phyloP scores from a whole-genome alignment of 495 filamentous ascomycete genomes.

The Neurospora sp. region DNA sequence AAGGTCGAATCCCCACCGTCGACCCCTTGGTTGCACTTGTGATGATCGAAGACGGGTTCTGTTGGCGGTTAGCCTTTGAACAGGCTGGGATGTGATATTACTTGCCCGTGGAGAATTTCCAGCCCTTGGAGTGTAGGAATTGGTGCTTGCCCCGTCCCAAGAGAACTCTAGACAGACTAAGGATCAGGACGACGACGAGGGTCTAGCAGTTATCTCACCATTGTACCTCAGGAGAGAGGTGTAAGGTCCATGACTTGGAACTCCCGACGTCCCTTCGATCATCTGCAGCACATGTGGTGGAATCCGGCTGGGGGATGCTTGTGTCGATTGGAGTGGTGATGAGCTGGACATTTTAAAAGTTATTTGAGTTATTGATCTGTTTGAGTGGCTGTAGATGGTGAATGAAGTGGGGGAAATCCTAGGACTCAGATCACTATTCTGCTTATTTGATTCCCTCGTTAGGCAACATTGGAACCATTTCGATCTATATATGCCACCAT shows the following conservation, averaged over 20 bases:
- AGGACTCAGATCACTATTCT: background rate
- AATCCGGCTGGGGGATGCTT: background rate
- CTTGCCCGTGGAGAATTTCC: background rate
- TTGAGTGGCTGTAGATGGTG: background rate
- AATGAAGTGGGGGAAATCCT: background rate
- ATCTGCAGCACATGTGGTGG: background rate
- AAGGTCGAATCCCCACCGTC: background rate
- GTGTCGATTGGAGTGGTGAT: background rate
- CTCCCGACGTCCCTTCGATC: background rate
- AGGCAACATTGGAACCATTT: rapidly evolving
- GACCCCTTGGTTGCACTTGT: background rate
- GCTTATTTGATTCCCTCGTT: background rate
- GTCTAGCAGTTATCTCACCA: background rate
- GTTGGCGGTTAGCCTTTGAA: background rate
- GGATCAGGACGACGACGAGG: background rate
- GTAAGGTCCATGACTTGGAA: background rate
- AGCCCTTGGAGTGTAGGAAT: background rate
- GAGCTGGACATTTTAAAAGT: background rate
- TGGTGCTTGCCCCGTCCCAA: background rate
- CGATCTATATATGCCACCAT: background rate
- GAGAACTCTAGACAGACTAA: background rate
- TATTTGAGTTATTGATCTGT: background rate
- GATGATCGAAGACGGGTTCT: background rate
- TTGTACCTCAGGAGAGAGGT: background rate
- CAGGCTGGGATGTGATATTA: background rate